Conservation (phyloP, 768 basidiomycete species). For the Serendipita sp. region DNA sequence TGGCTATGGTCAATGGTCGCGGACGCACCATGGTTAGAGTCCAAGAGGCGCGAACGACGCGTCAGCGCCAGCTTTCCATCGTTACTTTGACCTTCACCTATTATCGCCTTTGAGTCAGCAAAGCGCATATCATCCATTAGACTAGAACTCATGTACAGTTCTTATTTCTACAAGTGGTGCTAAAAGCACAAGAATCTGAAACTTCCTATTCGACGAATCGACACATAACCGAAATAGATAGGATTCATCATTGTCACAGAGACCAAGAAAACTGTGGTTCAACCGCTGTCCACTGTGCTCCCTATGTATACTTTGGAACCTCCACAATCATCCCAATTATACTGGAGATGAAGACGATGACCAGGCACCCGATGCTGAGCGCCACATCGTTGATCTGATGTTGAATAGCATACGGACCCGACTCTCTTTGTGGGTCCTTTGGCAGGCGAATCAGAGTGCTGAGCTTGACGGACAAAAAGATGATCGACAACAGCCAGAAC, state of each 20-base stretch:
- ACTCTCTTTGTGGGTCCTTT: background rate
- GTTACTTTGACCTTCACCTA: too few relatives aligned
- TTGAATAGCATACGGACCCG: background rate
- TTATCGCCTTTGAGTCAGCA: too few relatives aligned
- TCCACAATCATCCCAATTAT: background rate
- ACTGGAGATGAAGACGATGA: background rate
- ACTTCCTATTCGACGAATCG: too few relatives aligned
- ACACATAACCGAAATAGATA: too few relatives aligned
- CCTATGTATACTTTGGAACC: background rate
- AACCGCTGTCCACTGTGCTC: too few relatives aligned
- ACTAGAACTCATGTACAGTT: too few relatives aligned
- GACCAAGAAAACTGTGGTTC: too few relatives aligned
- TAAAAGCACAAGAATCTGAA: too few relatives aligned
- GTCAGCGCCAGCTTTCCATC: background rate
- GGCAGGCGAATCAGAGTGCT: background rate
- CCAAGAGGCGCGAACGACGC: constrained; percentile 1
- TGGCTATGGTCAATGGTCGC: background rate
- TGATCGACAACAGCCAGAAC: background rate
- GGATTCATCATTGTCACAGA: too few relatives aligned
- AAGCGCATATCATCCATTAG: too few relatives aligned
- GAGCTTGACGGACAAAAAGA: background rate
- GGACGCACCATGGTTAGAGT: background rate
- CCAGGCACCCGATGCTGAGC: background rate
- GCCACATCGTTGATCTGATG: constrained; percentile 3
- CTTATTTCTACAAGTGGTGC: too few relatives aligned